phyloP scores from a whole-genome alignment of 1,284 basidiomycete genomes.

The Leccinum angustisporum region DNA sequence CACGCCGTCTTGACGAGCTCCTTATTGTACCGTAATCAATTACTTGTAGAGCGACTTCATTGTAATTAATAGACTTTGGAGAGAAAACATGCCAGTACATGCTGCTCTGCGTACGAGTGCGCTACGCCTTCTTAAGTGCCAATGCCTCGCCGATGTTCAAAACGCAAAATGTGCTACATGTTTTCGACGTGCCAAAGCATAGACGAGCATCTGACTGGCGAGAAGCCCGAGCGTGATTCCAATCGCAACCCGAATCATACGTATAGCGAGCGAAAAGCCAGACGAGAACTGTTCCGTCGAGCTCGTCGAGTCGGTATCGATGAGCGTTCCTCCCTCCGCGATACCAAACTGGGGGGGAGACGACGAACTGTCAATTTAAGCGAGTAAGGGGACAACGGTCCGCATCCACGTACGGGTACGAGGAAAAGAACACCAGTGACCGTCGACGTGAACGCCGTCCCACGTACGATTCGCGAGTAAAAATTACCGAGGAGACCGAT shows the following conservation, averaged over 20 bases:
- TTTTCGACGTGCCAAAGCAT: constrained; percentile 72
- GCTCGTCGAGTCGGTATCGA: constrained; percentile 58
- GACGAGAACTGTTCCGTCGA: constrained; percentile 64
- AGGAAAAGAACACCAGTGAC: constrained; percentile 85
- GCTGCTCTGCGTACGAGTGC: background rate
- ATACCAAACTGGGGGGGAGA: constrained; percentile 65
- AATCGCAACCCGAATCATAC: constrained; percentile 85
- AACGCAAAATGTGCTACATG: constrained; percentile 77
- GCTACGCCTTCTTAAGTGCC: background rate
- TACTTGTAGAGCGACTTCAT: constrained; percentile 31
- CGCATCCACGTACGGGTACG: constrained; percentile 60
- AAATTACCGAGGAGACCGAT: constrained; percentile 80
- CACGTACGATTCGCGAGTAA: constrained; percentile 75
- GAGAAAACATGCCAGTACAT: background rate
- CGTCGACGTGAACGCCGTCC: constrained; percentile 86
- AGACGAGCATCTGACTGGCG: constrained; percentile 76
- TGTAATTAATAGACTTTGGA: constrained; percentile 32
- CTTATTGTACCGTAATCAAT: constrained; percentile 30
- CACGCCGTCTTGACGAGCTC: constrained; percentile 14
- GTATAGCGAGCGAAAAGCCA: constrained; percentile 65
- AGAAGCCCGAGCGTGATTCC: constrained; percentile 85
- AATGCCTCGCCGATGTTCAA: constrained; percentile 35
- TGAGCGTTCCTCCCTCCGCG: constrained; percentile 80
- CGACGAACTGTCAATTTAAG: background rate
- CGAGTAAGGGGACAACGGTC: background rate